These are phyloP conservation scores for Colletotrichum phormii DNA, from an alignment of 2,329 filamentous ascomycete genomes.

Conservation along the genomic window DNA sequence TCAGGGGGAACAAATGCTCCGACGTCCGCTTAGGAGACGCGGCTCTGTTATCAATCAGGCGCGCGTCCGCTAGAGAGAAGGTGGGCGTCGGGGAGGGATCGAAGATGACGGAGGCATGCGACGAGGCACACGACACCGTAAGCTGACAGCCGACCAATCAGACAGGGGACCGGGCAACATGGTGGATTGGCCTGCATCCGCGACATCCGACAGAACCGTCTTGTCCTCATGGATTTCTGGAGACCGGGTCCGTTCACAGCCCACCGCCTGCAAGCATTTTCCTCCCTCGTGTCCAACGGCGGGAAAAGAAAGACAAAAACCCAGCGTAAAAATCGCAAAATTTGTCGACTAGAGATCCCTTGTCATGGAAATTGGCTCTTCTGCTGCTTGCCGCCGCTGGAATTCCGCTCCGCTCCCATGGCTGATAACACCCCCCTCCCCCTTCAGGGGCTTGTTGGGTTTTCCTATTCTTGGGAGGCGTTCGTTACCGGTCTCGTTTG, in stretches of 20 bases:
- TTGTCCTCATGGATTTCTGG: conserved; percentile 6
- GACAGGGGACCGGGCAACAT: neutral
- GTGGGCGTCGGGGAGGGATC: conserved; percentile 8
- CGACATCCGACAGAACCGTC: conserved; percentile 33
- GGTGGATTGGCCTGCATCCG: conserved; percentile 27
- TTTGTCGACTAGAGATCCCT: neutral
- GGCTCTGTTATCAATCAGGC: conserved; percentile 25
- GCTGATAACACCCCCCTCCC: neutral
- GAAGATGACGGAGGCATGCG: conserved; percentile 25
- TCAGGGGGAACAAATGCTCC: neutral
- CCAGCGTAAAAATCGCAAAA: too few species aligned
- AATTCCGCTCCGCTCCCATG: neutral
- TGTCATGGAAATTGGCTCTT: neutral
- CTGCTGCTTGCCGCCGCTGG: neutral
- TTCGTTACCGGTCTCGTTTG: neutral
- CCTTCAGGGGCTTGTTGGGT: neutral
- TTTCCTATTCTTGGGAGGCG: neutral
- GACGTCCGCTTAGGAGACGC: conserved; percentile 18
- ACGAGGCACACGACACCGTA: conserved; percentile 11
- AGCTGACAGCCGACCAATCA: conserved; percentile 7
- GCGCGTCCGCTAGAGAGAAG: neutral
- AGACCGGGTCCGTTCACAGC: conserved; percentile 16
- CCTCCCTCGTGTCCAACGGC: neutral
- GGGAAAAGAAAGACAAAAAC: neutral
- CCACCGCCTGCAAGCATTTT: neutral